Conservation (phyloP, 352 stramenopile genomes). For the Peronospora destructor region DNA sequence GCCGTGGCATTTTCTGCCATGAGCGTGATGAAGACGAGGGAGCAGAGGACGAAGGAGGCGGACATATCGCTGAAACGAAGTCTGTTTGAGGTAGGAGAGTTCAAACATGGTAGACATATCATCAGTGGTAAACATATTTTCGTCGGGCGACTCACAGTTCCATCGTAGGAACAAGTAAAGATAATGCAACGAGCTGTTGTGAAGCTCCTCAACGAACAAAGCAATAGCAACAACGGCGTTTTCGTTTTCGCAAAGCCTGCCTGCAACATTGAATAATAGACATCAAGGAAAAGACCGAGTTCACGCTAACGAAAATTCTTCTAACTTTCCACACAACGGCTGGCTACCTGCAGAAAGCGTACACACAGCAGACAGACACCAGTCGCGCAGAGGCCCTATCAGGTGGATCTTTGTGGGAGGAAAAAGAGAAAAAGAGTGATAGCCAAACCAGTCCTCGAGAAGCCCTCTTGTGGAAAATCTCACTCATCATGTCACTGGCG, state of each 20-base stretch:
- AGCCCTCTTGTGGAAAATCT: slow-evolving; percentile 39
- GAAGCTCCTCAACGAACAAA: background rate
- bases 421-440: slow-evolving; percentile 54
- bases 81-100: slow-evolving; percentile 33
- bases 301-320: slow-evolving; percentile 67
- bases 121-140: slow-evolving; percentile 35
- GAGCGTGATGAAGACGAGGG: slow-evolving; percentile 19
- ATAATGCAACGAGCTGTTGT: background rate
- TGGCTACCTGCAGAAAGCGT: slow-evolving; percentile 23
- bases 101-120: slow-evolving; percentile 38
- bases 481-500: slow-evolving; percentile 51
- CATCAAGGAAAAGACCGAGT: slow-evolving; percentile 52
- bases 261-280: slow-evolving; percentile 73
- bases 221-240: slow-evolving; percentile 1
- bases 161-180: slow-evolving; percentile 16
- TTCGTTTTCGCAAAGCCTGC: slow-evolving; percentile 44
- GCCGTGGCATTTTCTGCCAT: slow-evolving; percentile 46
- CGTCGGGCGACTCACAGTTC: slow-evolving; percentile 33
- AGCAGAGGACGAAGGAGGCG: slow-evolving; percentile 20
- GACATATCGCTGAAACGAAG: slow-evolving; percentile 11
- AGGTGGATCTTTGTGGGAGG: slow-evolving; percentile 50
- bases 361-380: slow-evolving; percentile 38
- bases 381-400: slow-evolving; percentile 52
- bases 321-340: slow-evolving; percentile 58
- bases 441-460: slow-evolving; percentile 33